Percentiles rank a stretch among this genome's conserved stretches.
phyloP scores from a whole-genome alignment of 2,329 filamentous ascomycete genomes.

The Teratosphaeria destructans region DNA sequence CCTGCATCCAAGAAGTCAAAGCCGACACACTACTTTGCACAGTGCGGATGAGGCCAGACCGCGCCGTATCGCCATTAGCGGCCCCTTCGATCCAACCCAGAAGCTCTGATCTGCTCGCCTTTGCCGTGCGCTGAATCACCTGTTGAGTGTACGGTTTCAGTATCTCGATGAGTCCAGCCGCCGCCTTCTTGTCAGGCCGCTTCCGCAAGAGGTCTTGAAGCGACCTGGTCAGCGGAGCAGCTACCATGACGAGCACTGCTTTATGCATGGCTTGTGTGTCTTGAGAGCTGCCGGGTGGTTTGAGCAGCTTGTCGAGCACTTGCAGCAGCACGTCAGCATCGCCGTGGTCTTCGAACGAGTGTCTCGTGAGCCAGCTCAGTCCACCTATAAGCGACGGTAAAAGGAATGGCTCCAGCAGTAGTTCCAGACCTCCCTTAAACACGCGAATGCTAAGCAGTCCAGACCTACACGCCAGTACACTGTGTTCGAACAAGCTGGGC shows the following conservation, averaged over 20 bases:
- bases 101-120: conserved; percentile 33
- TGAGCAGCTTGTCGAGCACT: conserved; percentile 62
- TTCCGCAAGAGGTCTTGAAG: conserved; percentile 57
- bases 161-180: conserved; percentile 54
- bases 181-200: conserved; percentile 52
- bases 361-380: conserved; percentile 59
- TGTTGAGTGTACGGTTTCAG: conserved; percentile 48
- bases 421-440: conserved; percentile 66
- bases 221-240: conserved; percentile 56
- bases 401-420: conserved; percentile 69
- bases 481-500: conserved; percentile 66
- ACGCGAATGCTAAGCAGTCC: conserved; percentile 57
- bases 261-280: conserved; percentile 63
- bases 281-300: conserved; percentile 57
- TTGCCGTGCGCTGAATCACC: not conserved
- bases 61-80: not conserved
- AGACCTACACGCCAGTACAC: conserved; percentile 57
- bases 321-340: conserved; percentile 60
- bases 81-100: conserved; percentile 2
- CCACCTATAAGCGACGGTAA: conserved; percentile 69
- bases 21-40: conserved; percentile 52
- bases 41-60: conserved; percentile 46
- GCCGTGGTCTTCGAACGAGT: conserved; percentile 53
- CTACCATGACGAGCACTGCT: conserved; percentile 61
- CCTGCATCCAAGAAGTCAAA: conserved; percentile 53